These are phyloP conservation scores for Lagerstroemia speciosa DNA, from an alignment of 345 rosid species.

Conservation along the genomic window DNA sequence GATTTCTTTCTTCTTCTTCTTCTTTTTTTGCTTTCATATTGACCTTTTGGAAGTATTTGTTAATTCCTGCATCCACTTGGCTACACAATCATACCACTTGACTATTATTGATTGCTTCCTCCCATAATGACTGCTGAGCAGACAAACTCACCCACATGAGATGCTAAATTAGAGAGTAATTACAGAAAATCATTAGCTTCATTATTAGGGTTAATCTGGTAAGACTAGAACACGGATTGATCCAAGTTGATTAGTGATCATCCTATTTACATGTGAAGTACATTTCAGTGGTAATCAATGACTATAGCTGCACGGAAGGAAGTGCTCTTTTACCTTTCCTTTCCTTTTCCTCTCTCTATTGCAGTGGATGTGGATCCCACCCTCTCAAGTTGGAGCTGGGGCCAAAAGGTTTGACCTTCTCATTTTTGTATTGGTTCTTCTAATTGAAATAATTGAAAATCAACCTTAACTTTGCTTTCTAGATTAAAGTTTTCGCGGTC, in stretches of 20 bases:
- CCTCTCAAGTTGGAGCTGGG: slow-evolving; percentile 3
- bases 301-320: not conserved
- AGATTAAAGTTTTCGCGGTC: not conserved
- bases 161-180: slow-evolving; percentile 1
- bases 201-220: slow-evolving; percentile 7
- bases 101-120: not conserved
- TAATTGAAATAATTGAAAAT: not conserved
- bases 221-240: not conserved
- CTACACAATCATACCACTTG: slow-evolving; percentile 4
- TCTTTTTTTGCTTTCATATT: not conserved
- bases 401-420: not conserved
- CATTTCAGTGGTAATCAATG: not conserved
- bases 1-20: not conserved
- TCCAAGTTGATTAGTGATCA: not conserved
- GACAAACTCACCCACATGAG: not conserved
- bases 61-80: slow-evolving; percentile 8
- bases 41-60: not conserved
- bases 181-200: slow-evolving; percentile 5
- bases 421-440: slow-evolving; percentile 6
- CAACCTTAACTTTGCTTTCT: not conserved
- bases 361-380: slow-evolving; percentile 2
- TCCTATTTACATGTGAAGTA: not conserved
- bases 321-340: not conserved
- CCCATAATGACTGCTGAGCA: slow-evolving; percentile 3
- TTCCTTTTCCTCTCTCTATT: not conserved